Evolutionary conservation across 208 protist species (phyloP), one percentile per base, ranked within the genome.

Genomic region (Wallacemonas sp.): DNA sequence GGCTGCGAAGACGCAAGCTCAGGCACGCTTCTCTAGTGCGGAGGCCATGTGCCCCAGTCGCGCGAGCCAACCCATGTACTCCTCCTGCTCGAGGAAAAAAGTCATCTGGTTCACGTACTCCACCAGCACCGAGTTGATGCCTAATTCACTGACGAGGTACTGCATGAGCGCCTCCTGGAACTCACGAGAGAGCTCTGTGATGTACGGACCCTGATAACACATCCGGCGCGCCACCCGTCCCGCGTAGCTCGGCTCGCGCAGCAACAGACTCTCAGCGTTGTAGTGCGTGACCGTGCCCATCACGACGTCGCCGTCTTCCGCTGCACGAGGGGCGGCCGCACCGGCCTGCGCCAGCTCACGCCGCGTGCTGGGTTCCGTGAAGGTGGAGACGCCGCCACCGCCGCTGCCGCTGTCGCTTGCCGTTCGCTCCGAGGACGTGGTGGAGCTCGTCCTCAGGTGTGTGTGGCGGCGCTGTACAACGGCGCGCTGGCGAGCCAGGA

Each of bases 61-160:
- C 26, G 80, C 87, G 20, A 95, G 67, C 87, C 90, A 95, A 2
- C 70, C 73, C 65, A 89, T 79, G 71, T 95, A 95, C 72, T 89
- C 90, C 65, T 93, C 84, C 64, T 95, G 90, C 70, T 95, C 90
- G 46, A 92, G 55, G 23, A 86, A 88, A 45, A 84, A 95, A 62
- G 89, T 78, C 79, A 91, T 82, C 61, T 95, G 90, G 44, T 86
- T 91, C 23, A 95, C 78, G 70, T 91, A 95, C 72, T 95, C 87
- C 3, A 72, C 75, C 52, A 95, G 71, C 55, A 86, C 70, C 49
- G 59, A 62, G 22, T 59, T 85, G 48, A 95, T 61, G 46, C 77
- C 79, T 1, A 95, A 61, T 25, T 90, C 66, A 25, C 72, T 64
- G 68, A 86, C 74, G 4, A 92, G 22, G 70, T 95, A 92, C 38